Evolutionary conservation across 257 asterid genomes (phyloP), one percentile per base, ranked within the genome.

Genomic region (Nicotiana knightiana): DNA sequence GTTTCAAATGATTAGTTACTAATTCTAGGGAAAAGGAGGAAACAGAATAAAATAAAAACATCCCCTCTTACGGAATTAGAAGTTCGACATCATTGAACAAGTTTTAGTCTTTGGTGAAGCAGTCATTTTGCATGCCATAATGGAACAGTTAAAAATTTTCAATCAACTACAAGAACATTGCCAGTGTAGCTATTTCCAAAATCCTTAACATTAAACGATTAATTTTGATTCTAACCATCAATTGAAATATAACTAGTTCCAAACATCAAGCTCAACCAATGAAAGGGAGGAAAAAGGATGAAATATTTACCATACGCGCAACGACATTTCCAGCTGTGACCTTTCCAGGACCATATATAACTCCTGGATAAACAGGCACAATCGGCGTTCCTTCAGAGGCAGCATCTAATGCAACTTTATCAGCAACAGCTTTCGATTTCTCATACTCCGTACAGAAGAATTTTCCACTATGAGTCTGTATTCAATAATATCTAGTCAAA

Each of bases 351-450:
- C 99, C 99, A 83, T 94, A 96, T 65, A 96, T 87, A 81, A 96
- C 99, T 84, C 99, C 98, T 0, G 99, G 99, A 85, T 96, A 96
- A 83, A 94, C 92, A 8, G 90, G 93, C 87, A 94, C 90, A 37
- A 96, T 91, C 0, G 96, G 95, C 58, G 93, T 88, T 80, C 97
- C 95, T 66, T 94, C 97, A 11, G 89, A 81, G 4, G 92, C 97
- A 83, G 99, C 99, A 37, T 91, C 97, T 77, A 96, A 67, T 2
- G 96, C 97, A 71, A 96, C 89, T 89, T 87, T 90, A 91, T 96
- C 97, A 0, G 97, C 86, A 48, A 91, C 62, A 11, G 77, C 98
- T 85, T 96, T 96, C 9, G 99, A 94, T 87, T 90, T 93, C 91
- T 96, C 99, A 67, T 96, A 93, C 84, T 93, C 95, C 11, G 99